phyloP scores from a whole-genome alignment of 257 asterid genomes.

The Nicotiana benthamiana region DNA sequence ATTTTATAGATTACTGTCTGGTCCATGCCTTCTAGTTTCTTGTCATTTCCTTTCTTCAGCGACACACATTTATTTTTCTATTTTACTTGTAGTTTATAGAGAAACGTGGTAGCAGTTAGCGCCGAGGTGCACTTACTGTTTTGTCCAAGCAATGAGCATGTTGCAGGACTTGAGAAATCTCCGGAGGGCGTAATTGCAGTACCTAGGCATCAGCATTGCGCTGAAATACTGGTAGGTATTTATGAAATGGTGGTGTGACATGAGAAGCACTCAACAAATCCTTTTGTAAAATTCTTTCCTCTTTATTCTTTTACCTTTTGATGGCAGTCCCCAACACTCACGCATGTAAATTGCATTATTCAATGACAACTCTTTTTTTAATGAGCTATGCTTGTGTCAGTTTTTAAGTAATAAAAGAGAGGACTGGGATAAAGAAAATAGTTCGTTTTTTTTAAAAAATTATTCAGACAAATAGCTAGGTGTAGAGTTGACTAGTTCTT shows the following conservation, averaged over 20 bases:
- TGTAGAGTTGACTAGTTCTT: not conserved
- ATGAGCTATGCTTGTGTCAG: not conserved
- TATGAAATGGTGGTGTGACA: slow-evolving; percentile 8
- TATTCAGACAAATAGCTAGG: not conserved
- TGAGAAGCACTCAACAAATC: slow-evolving; percentile 15
- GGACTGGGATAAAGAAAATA: not conserved
- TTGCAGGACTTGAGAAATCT: slow-evolving; percentile 7
- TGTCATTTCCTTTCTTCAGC: not conserved
- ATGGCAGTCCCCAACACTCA: slow-evolving; percentile 4
- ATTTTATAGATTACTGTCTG: not conserved
- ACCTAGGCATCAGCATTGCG: not conserved
- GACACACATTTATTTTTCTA: not conserved
- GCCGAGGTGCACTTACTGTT: not conserved
- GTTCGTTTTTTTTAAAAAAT: not conserved
- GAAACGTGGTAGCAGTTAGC: not conserved
- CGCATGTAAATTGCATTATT: slow-evolving; percentile 44
- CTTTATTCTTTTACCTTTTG: not conserved
- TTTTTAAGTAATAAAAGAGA: not conserved
- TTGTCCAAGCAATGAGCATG: slow-evolving; percentile 2
- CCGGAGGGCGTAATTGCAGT: not conserved
- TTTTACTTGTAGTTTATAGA: not conserved
- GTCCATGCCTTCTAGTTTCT: not conserved
- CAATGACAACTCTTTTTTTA: slow-evolving; percentile 18
- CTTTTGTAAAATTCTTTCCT: slow-evolving; percentile 24
- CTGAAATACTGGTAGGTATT: not conserved